A percentile compares a stretch with the other conserved stretches of the same genome.
phyloP scores from a whole-genome alignment of 169 alveolate species.

The Cryptosporidium meleagridis region DNA sequence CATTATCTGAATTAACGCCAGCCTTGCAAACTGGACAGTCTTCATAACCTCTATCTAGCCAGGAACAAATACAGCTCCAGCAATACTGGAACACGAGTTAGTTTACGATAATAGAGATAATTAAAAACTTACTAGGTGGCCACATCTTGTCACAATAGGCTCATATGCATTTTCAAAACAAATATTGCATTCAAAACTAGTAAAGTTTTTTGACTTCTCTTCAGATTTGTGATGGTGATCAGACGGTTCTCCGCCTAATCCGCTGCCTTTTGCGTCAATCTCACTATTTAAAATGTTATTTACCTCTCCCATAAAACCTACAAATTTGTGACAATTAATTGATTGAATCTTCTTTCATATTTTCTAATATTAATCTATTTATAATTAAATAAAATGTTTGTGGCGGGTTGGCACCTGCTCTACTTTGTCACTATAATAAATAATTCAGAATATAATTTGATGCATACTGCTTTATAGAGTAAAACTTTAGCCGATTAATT shows the following conservation, averaged over 20 bases:
- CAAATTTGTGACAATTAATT: not conserved
- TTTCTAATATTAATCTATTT: not conserved
- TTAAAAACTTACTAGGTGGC: constrained; percentile 88
- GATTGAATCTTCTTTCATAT: not conserved
- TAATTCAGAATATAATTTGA: not conserved
- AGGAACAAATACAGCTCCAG: constrained; percentile 94
- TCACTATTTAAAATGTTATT: not conserved
- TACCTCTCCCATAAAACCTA: constrained; percentile 2
- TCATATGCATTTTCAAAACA: constrained; percentile 96
- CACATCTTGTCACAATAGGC: constrained; percentile 97
- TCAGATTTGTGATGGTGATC: not conserved
- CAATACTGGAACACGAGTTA: constrained; percentile 77
- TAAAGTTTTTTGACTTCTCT: constrained; percentile 47
- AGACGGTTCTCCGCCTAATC: constrained; percentile 1
- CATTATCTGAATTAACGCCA: constrained; percentile 90
- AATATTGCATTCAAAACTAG: constrained; percentile 94
- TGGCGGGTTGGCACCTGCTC: not conserved
- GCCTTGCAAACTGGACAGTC: constrained; percentile 96
- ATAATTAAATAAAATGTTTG: not conserved
- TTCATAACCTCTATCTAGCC: constrained; percentile 91
- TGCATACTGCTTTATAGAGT: too few species aligned
- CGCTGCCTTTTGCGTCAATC: not conserved
- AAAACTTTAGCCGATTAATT: not conserved
- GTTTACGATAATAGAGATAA: constrained; percentile 43
- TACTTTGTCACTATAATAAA: not conserved